These are phyloP conservation scores for Strobilomyces confusus DNA, from an alignment of 768 basidiomycete species.

Conservation along the genomic window DNA sequence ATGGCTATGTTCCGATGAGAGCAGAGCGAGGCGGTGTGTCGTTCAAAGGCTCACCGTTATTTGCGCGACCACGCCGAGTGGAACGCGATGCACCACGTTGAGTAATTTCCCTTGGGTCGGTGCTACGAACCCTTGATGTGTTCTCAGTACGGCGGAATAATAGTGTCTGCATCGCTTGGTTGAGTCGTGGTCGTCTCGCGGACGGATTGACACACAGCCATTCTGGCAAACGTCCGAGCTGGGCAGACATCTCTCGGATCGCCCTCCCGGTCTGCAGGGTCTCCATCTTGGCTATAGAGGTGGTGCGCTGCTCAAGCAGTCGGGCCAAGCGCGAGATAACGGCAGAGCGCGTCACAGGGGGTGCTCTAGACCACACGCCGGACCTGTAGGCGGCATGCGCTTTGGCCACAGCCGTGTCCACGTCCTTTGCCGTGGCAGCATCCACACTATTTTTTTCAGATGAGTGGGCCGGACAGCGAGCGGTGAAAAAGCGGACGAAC, in stretches of 20 bases:
- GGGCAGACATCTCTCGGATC: conserved; percentile 81
- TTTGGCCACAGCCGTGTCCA: conserved; percentile 45
- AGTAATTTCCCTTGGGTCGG: conserved; percentile 77
- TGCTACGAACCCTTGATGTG: conserved; percentile 62
- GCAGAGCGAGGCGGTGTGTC: background rate
- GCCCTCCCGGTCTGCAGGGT: conserved; percentile 74
- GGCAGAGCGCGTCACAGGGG: conserved; percentile 56
- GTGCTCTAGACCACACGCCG: conserved; percentile 68
- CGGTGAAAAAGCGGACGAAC: conserved; percentile 51
- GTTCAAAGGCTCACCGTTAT: conserved; percentile 55
- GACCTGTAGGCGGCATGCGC: conserved; percentile 60
- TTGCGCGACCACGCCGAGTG: conserved; percentile 86
- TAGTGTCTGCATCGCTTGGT: conserved; percentile 52
- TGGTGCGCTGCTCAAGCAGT: conserved; percentile 51
- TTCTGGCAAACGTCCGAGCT: conserved; percentile 74
- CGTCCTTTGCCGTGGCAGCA: conserved; percentile 49
- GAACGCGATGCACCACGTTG: conserved; percentile 75
- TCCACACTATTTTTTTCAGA: conserved; percentile 41
- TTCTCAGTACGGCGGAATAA: conserved; percentile 69
- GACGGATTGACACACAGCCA: conserved; percentile 62
- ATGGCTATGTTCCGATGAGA: conserved; percentile 49
- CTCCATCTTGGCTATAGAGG: conserved; percentile 62
- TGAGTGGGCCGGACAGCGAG: conserved; percentile 15
- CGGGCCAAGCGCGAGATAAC: conserved; percentile 64
- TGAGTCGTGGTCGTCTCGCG: background rate